Evolutionary conservation across 257 asterid species (phyloP).

Genomic region (Lantana camara): DNA sequence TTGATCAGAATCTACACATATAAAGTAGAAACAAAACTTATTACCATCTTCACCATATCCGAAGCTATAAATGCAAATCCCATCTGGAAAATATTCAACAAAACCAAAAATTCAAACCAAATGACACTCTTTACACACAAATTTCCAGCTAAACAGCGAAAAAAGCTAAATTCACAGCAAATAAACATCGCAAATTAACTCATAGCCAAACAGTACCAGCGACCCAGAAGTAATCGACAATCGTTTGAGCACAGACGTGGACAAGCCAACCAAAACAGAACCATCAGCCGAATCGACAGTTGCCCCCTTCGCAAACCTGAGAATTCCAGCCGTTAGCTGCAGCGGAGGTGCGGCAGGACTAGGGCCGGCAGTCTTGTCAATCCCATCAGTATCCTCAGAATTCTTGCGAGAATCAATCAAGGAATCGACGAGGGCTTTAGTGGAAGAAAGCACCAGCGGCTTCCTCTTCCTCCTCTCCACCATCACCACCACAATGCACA

Average conservation of each 20-base stretch:
- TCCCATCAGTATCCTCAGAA: conserved; percentile 22
- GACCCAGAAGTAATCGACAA: conserved; percentile 89
- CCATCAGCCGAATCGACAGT: conserved; percentile 44
- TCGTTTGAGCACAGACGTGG: conserved; percentile 64
- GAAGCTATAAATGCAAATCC: neutral
- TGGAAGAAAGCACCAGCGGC: conserved; percentile 87
- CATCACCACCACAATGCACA: conserved; percentile 48
- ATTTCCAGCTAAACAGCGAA: conserved; percentile 3
- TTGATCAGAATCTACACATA: conserved; percentile 59
- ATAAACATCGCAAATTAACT: neutral
- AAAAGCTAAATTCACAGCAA: neutral
- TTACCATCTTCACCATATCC: neutral
- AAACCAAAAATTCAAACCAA: neutral
- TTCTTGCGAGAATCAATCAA: conserved; percentile 37
- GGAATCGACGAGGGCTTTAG: conserved; percentile 70
- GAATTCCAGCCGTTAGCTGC: conserved; percentile 70
- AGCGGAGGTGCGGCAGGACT: conserved; percentile 27
- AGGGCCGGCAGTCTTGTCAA: conserved; percentile 26
- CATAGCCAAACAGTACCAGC: conserved; percentile 45
- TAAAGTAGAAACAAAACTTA: conserved; percentile 2
- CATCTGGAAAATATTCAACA: neutral
- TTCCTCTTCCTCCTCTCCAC: conserved; percentile 67
- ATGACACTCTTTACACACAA: neutral
- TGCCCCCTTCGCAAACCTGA: conserved; percentile 38
- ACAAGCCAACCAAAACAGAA: conserved; percentile 72